Conservation (phyloP, 441 rosid species). For the Brassica balearica region DNA sequence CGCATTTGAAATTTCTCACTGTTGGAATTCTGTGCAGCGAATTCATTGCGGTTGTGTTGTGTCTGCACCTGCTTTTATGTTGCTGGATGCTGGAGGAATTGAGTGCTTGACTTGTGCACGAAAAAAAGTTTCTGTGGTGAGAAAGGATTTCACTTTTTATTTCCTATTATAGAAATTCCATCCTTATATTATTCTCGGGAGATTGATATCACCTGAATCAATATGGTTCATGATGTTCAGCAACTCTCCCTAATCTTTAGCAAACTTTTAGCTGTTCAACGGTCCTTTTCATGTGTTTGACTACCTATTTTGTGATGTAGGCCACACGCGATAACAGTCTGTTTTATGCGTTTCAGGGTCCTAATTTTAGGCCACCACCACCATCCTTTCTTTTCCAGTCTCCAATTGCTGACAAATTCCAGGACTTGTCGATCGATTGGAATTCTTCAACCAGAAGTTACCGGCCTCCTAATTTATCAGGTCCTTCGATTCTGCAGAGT, state of each 20-base stretch:
- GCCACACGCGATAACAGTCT: constrained; percentile 27
- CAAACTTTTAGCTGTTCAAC: constrained; percentile 24
- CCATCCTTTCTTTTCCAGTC: constrained; percentile 52
- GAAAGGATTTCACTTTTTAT: constrained; percentile 38
- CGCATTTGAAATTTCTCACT: constrained; percentile 34
- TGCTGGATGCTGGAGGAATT: constrained; percentile 96
- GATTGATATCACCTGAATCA: constrained; percentile 13
- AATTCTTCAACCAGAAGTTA: constrained; percentile 73
- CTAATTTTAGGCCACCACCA: constrained; percentile 59
- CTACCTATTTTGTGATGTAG: constrained; percentile 10
- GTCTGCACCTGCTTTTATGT: constrained; percentile 58
- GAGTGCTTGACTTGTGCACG: constrained; percentile 83
- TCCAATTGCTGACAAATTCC: constrained; percentile 61
- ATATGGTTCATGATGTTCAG: constrained; percentile 21
- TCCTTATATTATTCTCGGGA: constrained; percentile 4
- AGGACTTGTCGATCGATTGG: constrained; percentile 67
- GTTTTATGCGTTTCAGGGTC: constrained; percentile 56
- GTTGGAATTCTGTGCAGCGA: constrained; percentile 57
- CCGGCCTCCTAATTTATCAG: constrained; percentile 80
- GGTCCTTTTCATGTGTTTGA: constrained; percentile 18
- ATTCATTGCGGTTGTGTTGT: constrained; percentile 98
- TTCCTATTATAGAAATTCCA: constrained; percentile 5
- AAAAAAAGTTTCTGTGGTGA: constrained; percentile 67
- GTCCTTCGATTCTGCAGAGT: constrained; percentile 67
- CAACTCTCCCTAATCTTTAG: constrained; percentile 8